A percentile compares a stretch with the other conserved stretches of the same genome.
These are phyloP conservation scores for Exophiala calicioides DNA, from an alignment of 2,329 filamentous ascomycete genomes.

Conservation along the genomic window DNA sequence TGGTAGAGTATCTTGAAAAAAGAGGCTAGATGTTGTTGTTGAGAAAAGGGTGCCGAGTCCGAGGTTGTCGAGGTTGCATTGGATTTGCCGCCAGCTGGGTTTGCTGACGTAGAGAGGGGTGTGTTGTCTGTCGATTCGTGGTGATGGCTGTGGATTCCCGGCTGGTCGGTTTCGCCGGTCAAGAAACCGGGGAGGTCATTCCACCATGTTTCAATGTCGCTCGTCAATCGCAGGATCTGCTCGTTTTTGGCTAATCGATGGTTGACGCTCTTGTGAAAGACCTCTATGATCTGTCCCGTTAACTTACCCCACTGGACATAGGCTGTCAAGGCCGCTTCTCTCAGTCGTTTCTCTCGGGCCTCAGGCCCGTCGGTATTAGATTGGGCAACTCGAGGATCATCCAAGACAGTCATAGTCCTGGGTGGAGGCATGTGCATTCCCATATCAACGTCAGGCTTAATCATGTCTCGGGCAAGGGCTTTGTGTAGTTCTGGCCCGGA, in stretches of 20 bases:
- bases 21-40: constrained; percentile 30
- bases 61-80: constrained; percentile 2
- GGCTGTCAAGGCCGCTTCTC: constrained; percentile 40
- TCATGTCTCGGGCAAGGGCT: constrained; percentile 15
- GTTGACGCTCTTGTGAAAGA: constrained; percentile 46
- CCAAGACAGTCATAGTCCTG: constrained; percentile 3
- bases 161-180: constrained; percentile 21
- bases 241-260: constrained; percentile 42
- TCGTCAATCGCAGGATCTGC: constrained; percentile 41
- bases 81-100: neutral
- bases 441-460: constrained; percentile 25
- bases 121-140: neutral
- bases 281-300: constrained; percentile 43
- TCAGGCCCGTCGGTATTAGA: constrained; percentile 21
- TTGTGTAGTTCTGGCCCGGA: constrained; percentile 36
- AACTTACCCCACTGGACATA: constrained; percentile 44
- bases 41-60: constrained; percentile 4
- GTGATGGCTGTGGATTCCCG: constrained; percentile 7
- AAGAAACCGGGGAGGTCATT: constrained; percentile 39
- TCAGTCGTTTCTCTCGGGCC: constrained; percentile 27
- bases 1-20: constrained; percentile 47
- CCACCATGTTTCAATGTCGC: constrained; percentile 47
- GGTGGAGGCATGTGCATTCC: constrained; percentile 26
- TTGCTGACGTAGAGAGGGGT: too few species aligned
- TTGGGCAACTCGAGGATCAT: constrained; percentile 13